Conservation (phyloP, 192 early-diverging fungal genomes). For the Kickxella alabastrina region DNA sequence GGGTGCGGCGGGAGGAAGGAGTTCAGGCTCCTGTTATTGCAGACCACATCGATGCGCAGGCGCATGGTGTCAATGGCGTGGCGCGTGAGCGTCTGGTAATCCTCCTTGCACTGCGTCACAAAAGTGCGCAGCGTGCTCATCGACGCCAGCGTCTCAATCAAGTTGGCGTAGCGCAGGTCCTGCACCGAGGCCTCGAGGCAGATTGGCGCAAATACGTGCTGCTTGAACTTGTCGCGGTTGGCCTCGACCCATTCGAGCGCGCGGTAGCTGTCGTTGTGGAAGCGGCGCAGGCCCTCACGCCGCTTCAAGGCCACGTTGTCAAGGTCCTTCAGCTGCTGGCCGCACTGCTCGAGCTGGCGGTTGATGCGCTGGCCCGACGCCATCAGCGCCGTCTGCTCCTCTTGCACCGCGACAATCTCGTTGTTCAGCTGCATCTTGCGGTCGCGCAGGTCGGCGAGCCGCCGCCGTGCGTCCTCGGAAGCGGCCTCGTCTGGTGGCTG, state of each 20-base stretch:
- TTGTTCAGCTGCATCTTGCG: constrained; percentile 40
- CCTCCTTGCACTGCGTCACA: constrained; percentile 70
- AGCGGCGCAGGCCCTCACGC: constrained; percentile 52
- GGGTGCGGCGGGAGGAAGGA: constrained; percentile 29
- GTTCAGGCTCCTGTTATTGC: constrained; percentile 33
- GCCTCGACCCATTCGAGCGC: constrained; percentile 68
- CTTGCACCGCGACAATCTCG: constrained; percentile 44
- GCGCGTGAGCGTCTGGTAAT: constrained; percentile 68
- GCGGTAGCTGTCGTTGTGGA: constrained; percentile 54
- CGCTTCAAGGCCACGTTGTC: constrained; percentile 57
- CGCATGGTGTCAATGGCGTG: constrained; percentile 60
- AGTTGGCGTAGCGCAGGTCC: constrained; percentile 56
- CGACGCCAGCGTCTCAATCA: constrained; percentile 60
- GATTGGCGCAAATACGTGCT: constrained; percentile 69
- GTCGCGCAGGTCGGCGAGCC: constrained; percentile 28
- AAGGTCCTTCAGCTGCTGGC: constrained; percentile 54
- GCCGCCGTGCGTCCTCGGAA: constrained; percentile 10
- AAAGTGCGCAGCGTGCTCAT: constrained; percentile 64
- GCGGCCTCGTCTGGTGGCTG: constrained; percentile 13
- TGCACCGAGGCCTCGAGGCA: constrained; percentile 68
- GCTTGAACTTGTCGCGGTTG: constrained; percentile 61
- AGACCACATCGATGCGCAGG: constrained; percentile 61
- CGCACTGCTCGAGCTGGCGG: constrained; percentile 27
- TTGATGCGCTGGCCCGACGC: constrained; percentile 20
- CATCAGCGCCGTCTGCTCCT: constrained; percentile 44